A percentile compares a stretch with the other conserved stretches of the same genome.
phyloP scores from a whole-genome alignment of 2,329 filamentous ascomycete species.

The Cryphonectria japonica region DNA sequence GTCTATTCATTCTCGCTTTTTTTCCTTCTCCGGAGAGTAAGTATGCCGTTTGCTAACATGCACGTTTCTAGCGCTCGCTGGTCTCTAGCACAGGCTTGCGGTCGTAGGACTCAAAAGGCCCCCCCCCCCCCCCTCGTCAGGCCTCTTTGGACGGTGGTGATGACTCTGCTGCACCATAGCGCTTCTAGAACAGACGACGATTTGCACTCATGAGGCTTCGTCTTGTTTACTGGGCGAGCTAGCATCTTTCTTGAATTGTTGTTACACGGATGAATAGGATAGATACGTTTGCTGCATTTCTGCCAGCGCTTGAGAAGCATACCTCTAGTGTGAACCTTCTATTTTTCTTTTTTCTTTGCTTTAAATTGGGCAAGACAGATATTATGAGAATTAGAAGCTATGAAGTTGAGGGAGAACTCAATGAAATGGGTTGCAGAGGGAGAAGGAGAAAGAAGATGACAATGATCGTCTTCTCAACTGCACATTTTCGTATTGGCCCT shows the following conservation, averaged over 20 bases:
- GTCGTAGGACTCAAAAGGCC: neutral
- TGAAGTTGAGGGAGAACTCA: neutral
- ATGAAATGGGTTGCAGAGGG: too few relatives aligned
- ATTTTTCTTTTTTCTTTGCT: neutral
- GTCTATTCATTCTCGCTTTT: neutral
- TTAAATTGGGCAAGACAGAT: neutral
- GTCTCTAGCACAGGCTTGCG: slow-evolving; percentile 10
- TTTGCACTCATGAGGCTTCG: slow-evolving; percentile 4
- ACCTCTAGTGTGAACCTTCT: neutral
- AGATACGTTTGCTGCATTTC: neutral
- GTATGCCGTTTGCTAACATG: neutral
- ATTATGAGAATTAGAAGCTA: neutral
- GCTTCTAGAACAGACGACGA: neutral
- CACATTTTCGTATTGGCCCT: too few relatives aligned
- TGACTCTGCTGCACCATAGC: neutral
- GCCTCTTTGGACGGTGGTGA: neutral
- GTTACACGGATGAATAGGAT: neutral
- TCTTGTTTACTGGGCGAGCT: neutral
- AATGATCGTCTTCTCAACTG: too few relatives aligned
- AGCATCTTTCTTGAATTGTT: neutral
- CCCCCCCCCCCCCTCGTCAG: neutral
- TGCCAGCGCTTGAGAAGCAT: neutral
- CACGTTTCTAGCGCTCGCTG: slow-evolving; percentile 10
- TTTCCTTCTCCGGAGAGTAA: neutral
- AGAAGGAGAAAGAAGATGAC: too few relatives aligned